A percentile compares a stretch with the other conserved stretches of the same genome.
These are phyloP conservation scores for Stentor roeselii DNA, from an alignment of 73 alveolate genomes.

Conservation along the genomic window DNA sequence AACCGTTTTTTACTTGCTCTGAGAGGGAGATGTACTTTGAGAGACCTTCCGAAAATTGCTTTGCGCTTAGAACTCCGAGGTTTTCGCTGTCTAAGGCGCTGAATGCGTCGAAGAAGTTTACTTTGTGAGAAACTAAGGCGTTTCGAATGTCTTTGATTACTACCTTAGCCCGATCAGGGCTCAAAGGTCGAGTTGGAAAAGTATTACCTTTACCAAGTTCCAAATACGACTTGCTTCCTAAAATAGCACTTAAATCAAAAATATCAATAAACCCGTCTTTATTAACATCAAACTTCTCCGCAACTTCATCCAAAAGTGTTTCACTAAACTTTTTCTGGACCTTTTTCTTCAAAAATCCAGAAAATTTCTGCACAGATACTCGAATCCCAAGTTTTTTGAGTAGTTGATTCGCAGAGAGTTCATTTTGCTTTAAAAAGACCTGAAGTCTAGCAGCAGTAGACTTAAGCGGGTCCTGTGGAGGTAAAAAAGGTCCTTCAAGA, in stretches of 20 bases:
- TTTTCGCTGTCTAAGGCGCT: slow-evolving; percentile 54
- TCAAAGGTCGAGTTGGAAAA: slow-evolving; percentile 33
- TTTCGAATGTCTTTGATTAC: slow-evolving; percentile 41
- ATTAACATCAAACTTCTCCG: slow-evolving; percentile 40
- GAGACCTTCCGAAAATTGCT: slow-evolving; percentile 67
- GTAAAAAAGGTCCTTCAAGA: neutral
- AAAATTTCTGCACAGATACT: neutral
- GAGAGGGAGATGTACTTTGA: slow-evolving; percentile 54
- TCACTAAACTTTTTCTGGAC: neutral
- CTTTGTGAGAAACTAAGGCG: slow-evolving; percentile 34
- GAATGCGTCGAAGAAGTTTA: slow-evolving; percentile 46
- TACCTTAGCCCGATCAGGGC: slow-evolving; percentile 33
- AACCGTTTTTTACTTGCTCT: slow-evolving; percentile 68
- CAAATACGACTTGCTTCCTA: slow-evolving; percentile 37
- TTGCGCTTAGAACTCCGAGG: slow-evolving; percentile 64
- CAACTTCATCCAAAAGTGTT: slow-evolving; percentile 17
- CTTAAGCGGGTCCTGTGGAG: neutral
- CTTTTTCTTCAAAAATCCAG: neutral
- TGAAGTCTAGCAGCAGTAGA: neutral
- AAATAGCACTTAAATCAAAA: slow-evolving; percentile 32
- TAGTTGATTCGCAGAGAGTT: neutral
- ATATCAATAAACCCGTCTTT: slow-evolving; percentile 50
- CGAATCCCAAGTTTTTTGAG: neutral
- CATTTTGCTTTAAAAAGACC: neutral
- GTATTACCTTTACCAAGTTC: slow-evolving; percentile 15